These are phyloP conservation scores for Cytospora paraplurivora DNA, from an alignment of 2,329 filamentous ascomycete species.

Conservation along the genomic window DNA sequence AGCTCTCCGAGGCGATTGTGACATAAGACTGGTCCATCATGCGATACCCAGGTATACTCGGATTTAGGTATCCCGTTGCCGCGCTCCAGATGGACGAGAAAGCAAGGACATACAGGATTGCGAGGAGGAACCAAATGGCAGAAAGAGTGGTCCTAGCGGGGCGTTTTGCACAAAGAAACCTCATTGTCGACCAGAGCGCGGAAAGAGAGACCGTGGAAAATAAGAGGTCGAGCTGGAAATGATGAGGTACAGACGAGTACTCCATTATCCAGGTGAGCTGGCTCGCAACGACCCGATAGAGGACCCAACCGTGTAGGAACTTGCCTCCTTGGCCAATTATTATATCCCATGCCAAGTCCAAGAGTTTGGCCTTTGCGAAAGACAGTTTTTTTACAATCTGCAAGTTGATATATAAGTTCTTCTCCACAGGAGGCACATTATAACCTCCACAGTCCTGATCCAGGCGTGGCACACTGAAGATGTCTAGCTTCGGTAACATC, in stretches of 20 bases:
- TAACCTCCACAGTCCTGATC: slow-evolving; percentile 16
- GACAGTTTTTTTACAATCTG: slow-evolving; percentile 9
- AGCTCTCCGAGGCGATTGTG: slow-evolving; percentile 2
- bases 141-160: slow-evolving; percentile 11
- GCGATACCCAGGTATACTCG: slow-evolving; percentile 12
- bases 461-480: slow-evolving; percentile 11
- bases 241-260: slow-evolving; percentile 14
- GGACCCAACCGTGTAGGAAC: slow-evolving; percentile 14
- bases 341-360: slow-evolving; percentile 18
- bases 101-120: slow-evolving; percentile 15
- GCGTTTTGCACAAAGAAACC: slow-evolving; percentile 1
- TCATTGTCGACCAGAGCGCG: slow-evolving; percentile 9
- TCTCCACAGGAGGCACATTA: slow-evolving; percentile 13
- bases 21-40: slow-evolving; percentile 13
- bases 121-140: slow-evolving; percentile 21
- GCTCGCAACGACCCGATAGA: slow-evolving; percentile 12
- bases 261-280: slow-evolving; percentile 23
- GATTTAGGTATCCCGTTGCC: slow-evolving; percentile 16
- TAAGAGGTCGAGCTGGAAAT: slow-evolving; percentile 15
- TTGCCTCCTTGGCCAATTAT: slow-evolving; percentile 14
- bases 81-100: slow-evolving; percentile 19
- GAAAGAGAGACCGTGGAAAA: slow-evolving; percentile 15
- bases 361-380: slow-evolving; percentile 14
- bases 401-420: slow-evolving; percentile 18
- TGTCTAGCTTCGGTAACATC: neutral